A percentile compares a stretch with the other conserved stretches of the same genome.
Evolutionary conservation across 208 protist species (phyloP).

Genomic region (Spongospora subterranea): DNA sequence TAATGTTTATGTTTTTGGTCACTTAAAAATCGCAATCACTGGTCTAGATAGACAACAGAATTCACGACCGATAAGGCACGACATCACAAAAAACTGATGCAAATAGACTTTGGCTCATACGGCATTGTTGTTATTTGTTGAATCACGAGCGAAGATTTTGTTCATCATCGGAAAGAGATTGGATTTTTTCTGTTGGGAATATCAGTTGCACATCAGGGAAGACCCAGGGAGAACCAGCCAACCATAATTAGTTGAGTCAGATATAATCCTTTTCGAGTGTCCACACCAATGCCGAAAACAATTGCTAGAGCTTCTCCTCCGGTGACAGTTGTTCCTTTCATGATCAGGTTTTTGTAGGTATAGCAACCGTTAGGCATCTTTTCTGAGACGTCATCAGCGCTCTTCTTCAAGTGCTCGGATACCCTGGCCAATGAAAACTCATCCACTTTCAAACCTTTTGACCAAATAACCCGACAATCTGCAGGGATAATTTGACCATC

Average conservation of each 20-base stretch:
- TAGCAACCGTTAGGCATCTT: no score
- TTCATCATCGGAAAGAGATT: no score
- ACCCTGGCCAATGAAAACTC: slow-evolving; percentile 83
- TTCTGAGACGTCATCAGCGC: no score
- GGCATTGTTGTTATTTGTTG: no score
- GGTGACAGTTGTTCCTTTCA: neutral
- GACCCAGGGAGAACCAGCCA: neutral
- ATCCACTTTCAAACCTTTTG: slow-evolving; percentile 72
- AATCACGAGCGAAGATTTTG: no score
- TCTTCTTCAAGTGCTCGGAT: slow-evolving; percentile 63
- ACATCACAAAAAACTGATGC: no score
- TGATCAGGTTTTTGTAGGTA: no score
- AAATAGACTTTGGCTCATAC: no score
- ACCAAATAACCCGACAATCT: slow-evolving; percentile 86
- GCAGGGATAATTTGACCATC: slow-evolving; percentile 91
- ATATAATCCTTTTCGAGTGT: neutral
- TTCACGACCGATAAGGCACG: no score
- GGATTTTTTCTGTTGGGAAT: neutral
- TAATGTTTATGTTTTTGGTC: no score
- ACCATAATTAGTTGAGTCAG: neutral
- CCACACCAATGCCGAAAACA: neutral
- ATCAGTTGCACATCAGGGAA: neutral
- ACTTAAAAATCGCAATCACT: no score
- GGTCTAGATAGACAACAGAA: no score
- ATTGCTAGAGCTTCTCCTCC: neutral